Base-by-base conservation (phyloP, 805 yeast genomes). In the Suhomyces sp. region DNA sequence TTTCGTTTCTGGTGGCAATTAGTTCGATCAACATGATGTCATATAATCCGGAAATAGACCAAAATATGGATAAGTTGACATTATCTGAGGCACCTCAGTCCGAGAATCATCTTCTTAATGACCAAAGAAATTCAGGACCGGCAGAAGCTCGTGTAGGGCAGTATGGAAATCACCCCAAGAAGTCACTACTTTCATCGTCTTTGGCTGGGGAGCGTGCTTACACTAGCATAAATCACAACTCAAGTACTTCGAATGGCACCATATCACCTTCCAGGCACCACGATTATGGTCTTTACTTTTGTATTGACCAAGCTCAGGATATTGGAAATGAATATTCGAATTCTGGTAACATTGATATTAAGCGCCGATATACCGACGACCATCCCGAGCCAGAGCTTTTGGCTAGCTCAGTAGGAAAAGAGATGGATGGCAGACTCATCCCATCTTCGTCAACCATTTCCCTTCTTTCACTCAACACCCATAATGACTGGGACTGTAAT, bases 351-450 rank as follows among this genome's bases (percentile, higher is more conserved):
- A 47, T 46, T 46, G 56, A 41, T 25, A 48, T 35, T 27, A 33
- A 21, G 17, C 39, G 45, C 10, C 31, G 46, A 25, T 54, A 43
- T 43, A 50, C 64, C 6, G 67, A 66, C 44, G 77, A 71, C 21
- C 79, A 75, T 53, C 79, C 79, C 3, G 79, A 75, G 49, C 79
- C 79, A 1, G 70, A 69, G 51, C 59, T 75, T 24, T 59, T 74
- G 35, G 78, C 79, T 1, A 70, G 73, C 9, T 71, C 77, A 0
- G 78, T 72, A 4, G 78, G 77, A 3, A 68, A 69, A 43, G 77
- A 75, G 44, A 60, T 63, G 20, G 71, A 68, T 27, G 79, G 78
- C 2, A 57, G 71, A 24, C 51, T 75, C 44, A 69, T 75, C 21
- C 78, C 78, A 9, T 70, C 76, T n/a, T 67, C 76, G 6, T 73